These are phyloP conservation scores for Fabrea salina DNA, from an alignment of 169 alveolate species.

Conservation along the genomic window DNA sequence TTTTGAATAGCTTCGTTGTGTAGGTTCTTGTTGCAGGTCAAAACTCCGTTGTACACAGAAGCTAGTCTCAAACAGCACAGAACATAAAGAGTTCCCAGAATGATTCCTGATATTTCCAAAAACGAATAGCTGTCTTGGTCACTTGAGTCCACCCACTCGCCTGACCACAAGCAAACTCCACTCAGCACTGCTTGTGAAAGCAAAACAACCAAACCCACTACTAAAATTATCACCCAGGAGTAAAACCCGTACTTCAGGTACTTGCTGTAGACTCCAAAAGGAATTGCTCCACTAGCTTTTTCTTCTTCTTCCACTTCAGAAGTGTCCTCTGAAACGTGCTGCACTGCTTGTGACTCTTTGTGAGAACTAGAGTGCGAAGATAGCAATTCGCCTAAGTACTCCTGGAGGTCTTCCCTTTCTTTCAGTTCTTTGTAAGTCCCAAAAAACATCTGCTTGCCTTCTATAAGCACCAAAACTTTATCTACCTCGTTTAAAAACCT, in stretches of 20 bases:
- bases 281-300: neutral
- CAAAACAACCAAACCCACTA: neutral
- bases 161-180: neutral
- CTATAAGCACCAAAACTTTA: neutral
- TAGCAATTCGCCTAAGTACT: neutral
- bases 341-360: too few species aligned
- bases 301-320: too few species aligned
- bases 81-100: too few species aligned
- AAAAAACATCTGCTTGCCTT: neutral
- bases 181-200: neutral
- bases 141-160: too few species aligned
- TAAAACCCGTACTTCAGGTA: neutral
- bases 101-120: too few species aligned
- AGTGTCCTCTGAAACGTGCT: too few species aligned
- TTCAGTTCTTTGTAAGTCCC: conserved; percentile 1
- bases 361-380: too few species aligned
- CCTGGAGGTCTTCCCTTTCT: neutral
- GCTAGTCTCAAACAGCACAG: too few species aligned
- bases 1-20: conserved; percentile 16
- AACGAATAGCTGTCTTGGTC: too few species aligned
- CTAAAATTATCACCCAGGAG: neutral
- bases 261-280: neutral
- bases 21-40: neutral
- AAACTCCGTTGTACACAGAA: too few species aligned
- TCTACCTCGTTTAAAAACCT: neutral